A percentile compares a stretch with the other conserved stretches of the same genome.
These are phyloP conservation scores for Termitomyces heimii DNA, from an alignment of 768 basidiomycete species.

Conservation along the genomic window DNA sequence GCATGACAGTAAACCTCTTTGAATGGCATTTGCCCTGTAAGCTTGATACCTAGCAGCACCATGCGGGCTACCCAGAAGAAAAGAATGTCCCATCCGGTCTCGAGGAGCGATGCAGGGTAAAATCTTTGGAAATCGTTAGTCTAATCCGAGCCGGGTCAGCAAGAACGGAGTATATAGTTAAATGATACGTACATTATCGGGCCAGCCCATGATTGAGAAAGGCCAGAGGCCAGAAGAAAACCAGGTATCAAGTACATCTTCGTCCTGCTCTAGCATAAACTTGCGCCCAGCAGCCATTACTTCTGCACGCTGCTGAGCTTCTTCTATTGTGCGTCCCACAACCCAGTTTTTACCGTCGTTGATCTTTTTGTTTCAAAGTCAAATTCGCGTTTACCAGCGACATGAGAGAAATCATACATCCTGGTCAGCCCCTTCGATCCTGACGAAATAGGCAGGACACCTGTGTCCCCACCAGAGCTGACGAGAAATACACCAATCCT, in stretches of 20 bases:
- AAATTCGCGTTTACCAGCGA: not conserved
- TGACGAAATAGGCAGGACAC: slow-evolving; percentile 89
- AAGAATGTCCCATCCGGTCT: slow-evolving; percentile 99
- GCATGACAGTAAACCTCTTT: slow-evolving; percentile 95
- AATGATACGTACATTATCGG: slow-evolving; percentile 59
- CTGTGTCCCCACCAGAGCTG: slow-evolving; percentile 99
- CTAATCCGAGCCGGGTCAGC: slow-evolving; percentile 26
- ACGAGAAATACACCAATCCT: slow-evolving; percentile 99
- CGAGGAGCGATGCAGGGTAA: slow-evolving; percentile 87
- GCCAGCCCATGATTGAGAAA: slow-evolving; percentile 97
- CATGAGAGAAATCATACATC: slow-evolving; percentile 42
- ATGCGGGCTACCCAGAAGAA: slow-evolving; percentile 99
- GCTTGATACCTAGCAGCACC: slow-evolving; percentile 86
- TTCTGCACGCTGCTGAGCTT: slow-evolving; percentile 74
- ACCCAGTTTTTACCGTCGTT: slow-evolving; percentile 86
- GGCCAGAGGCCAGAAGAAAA: slow-evolving; percentile 98
- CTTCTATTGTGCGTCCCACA: slow-evolving; percentile 70
- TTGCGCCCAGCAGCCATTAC: slow-evolving; percentile 56
- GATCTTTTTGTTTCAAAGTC: slow-evolving; percentile 26
- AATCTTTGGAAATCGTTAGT: slow-evolving; percentile 73
- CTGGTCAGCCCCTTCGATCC: slow-evolving; percentile 68
- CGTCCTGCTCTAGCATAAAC: slow-evolving; percentile 86
- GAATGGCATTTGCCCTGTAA: slow-evolving; percentile 92
- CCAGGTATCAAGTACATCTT: slow-evolving; percentile 98
- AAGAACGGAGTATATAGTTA: not conserved